phyloP scores from a whole-genome alignment of 441 rosid genomes.

The Omphalea diandra region DNA sequence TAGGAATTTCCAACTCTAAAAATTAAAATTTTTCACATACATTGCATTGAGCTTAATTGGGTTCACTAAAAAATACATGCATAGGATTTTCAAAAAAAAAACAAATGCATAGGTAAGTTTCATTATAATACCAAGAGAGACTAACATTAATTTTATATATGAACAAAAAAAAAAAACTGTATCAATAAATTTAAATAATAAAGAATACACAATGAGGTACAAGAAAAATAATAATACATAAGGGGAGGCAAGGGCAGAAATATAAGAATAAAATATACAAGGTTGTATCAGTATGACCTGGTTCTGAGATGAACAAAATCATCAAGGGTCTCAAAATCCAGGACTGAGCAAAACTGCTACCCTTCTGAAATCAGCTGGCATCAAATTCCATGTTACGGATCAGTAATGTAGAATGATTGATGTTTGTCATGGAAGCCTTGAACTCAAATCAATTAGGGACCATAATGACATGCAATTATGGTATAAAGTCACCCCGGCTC shows the following conservation, averaged over 20 bases:
- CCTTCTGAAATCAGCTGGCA: constrained; percentile 5
- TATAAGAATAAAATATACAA: neutral
- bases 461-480: constrained; percentile 27
- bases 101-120: too few relatives aligned
- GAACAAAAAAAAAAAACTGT: constrained; percentile 17
- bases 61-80: too few relatives aligned
- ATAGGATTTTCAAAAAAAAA: too few relatives aligned
- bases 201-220: constrained; percentile 22
- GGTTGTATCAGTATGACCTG: constrained; percentile 11
- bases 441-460: constrained; percentile 1
- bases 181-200: constrained; percentile 11
- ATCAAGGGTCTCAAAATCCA: constrained; percentile 18
- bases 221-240: constrained; percentile 16
- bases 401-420: neutral
- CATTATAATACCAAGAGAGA: neutral
- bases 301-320: constrained; percentile 7
- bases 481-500: constrained; percentile 39
- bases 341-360: neutral
- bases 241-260: neutral
- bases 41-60: too few relatives aligned
- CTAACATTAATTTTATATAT: constrained; percentile 7
- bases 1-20: too few relatives aligned
- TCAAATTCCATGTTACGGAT: neutral
- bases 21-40: too few relatives aligned
- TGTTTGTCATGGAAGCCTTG: neutral